A percentile compares a stretch with the other conserved stretches of the same genome.
phyloP scores from a whole-genome alignment of 208 protist genomes.

The Trypanosoma grayi region DNA sequence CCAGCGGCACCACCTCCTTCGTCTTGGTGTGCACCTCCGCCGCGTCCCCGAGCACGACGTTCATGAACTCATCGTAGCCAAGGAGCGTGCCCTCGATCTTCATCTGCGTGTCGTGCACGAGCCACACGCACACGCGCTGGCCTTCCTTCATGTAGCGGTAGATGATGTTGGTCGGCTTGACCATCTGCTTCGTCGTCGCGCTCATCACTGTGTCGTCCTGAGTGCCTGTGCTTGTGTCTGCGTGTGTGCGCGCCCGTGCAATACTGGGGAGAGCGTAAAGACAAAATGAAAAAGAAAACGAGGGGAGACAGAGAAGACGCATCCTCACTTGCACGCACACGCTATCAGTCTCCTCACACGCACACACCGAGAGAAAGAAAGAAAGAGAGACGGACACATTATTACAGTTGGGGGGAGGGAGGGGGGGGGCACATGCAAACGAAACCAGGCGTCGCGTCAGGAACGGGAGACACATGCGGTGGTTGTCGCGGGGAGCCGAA shows the following conservation, averaged over 20 bases:
- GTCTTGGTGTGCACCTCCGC: constrained; percentile 84
- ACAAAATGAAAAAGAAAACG: constrained; percentile 17
- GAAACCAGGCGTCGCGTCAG: too few relatives aligned
- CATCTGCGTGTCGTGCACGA: constrained; percentile 77
- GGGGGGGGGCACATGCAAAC: too few relatives aligned
- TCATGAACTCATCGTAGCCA: constrained; percentile 95
- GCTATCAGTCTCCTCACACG: too few relatives aligned
- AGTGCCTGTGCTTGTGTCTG: background rate
- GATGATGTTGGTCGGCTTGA: constrained; percentile 69
- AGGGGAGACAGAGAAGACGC: constrained; percentile 18
- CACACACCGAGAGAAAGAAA: constrained; percentile 5
- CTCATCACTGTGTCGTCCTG: constrained; percentile 20
- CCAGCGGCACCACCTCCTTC: constrained; percentile 49
- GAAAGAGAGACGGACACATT: background rate
- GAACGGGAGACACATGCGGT: too few relatives aligned
- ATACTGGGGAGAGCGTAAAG: background rate
- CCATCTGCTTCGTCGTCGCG: constrained; percentile 73
- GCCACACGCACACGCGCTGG: constrained; percentile 81
- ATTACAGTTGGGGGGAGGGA: too few relatives aligned
- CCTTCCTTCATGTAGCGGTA: constrained; percentile 75
- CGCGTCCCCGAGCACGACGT: constrained; percentile 89
- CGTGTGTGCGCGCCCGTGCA: background rate
- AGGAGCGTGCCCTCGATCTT: constrained; percentile 80
- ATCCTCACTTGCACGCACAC: too few relatives aligned
- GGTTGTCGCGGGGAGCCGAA: too few relatives aligned